phyloP scores from a whole-genome alignment of 1,284 basidiomycete species.

The Mycosarcoma maydis region DNA sequence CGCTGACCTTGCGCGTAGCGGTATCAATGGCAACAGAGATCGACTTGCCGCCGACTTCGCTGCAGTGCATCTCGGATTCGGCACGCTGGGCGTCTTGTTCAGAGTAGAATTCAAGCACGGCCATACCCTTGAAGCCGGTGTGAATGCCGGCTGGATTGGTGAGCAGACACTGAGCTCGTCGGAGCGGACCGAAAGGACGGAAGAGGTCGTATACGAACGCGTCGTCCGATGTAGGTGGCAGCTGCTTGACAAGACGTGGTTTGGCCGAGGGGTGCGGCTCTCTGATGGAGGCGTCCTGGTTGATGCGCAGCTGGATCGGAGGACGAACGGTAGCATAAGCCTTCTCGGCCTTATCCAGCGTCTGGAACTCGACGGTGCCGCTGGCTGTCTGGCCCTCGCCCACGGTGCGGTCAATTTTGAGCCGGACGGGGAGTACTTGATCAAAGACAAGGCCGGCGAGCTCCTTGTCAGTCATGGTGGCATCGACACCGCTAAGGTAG shows the following conservation, averaged over 20 bases:
- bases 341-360: slow-evolving; percentile 57
- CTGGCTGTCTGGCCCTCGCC: slow-evolving; percentile 24
- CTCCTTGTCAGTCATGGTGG: slow-evolving; percentile 49
- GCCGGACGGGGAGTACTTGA: slow-evolving; percentile 48
- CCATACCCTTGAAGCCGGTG: slow-evolving; percentile 62
- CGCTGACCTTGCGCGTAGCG: slow-evolving; percentile 26
- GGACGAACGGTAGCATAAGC: slow-evolving; percentile 54
- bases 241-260: slow-evolving; percentile 58
- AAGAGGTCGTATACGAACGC: slow-evolving; percentile 56
- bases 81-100: slow-evolving; percentile 55
- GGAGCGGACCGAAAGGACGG: slow-evolving; percentile 55
- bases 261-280: slow-evolving; percentile 48
- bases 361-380: slow-evolving; percentile 61
- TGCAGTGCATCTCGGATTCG: slow-evolving; percentile 57
- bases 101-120: slow-evolving; percentile 48
- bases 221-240: slow-evolving; percentile 50
- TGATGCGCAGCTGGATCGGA: slow-evolving; percentile 42
- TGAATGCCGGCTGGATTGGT: slow-evolving; percentile 53
- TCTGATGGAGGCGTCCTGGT: slow-evolving; percentile 8
- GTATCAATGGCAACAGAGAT: slow-evolving; percentile 57
- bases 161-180: slow-evolving; percentile 48
- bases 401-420: slow-evolving; percentile 50
- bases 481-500: slow-evolving; percentile 49
- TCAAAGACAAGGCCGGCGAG: slow-evolving; percentile 50
- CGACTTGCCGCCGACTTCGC: slow-evolving; percentile 53